A percentile compares a stretch with the other conserved stretches of the same genome.
Conservation (phyloP, 148 eudicot species). For the Rhododendron kiyosumense region DNA sequence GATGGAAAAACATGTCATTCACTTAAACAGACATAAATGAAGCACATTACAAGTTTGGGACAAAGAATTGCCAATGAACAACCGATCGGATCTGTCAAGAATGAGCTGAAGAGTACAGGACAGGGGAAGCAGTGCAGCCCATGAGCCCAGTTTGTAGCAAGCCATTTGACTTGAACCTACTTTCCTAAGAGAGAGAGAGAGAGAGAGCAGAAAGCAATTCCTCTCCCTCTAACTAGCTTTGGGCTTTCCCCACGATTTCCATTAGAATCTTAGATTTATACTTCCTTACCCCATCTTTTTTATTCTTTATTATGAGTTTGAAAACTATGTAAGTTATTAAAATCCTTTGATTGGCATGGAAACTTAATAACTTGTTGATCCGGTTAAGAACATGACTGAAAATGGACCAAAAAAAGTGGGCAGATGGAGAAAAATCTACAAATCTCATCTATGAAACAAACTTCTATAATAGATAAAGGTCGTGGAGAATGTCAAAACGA, state of each 20-base stretch:
- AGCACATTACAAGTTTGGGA: not conserved
- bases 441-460: not conserved
- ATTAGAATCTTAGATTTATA: not conserved
- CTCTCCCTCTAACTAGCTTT: not conserved
- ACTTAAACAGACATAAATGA: not conserved
- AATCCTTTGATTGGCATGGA: not conserved
- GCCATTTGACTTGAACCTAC: not conserved
- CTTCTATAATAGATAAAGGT: not conserved
- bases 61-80: not conserved
- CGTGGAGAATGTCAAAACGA: not conserved
- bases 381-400: not conserved
- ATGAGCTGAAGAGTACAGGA: not conserved
- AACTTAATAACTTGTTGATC: not conserved
- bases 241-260: not conserved
- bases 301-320: not conserved
- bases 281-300: not conserved
- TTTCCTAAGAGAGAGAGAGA: not conserved
- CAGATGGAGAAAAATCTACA: not conserved
- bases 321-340: not conserved
- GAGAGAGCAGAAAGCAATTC: not conserved
- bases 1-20: not conserved
- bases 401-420: not conserved
- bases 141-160: not conserved
- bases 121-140: not conserved
- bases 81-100: not conserved